A percentile compares a stretch with the other conserved stretches of the same genome.
These are phyloP conservation scores for Schizopora paradoxa DNA, from an alignment of 1,284 basidiomycete species.

Conservation along the genomic window DNA sequence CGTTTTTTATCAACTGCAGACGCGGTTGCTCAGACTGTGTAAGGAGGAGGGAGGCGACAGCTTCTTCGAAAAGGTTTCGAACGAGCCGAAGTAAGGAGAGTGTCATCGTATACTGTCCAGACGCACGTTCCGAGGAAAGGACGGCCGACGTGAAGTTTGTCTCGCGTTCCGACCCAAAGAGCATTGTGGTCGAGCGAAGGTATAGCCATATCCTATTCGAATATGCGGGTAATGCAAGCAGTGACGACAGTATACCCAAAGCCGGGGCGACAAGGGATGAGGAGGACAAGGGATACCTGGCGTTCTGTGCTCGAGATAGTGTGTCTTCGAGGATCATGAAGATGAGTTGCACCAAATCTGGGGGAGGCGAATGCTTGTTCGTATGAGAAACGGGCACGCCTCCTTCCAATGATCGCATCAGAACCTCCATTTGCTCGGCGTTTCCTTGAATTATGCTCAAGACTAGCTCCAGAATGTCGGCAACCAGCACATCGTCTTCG, in stretches of 20 bases:
- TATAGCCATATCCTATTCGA: constrained; percentile 83
- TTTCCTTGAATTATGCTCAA: constrained; percentile 71
- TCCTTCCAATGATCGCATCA: constrained; percentile 66
- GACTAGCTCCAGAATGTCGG: constrained; percentile 74
- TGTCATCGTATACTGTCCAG: constrained; percentile 77
- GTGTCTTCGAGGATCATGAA: constrained; percentile 83
- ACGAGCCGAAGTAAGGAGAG: constrained; percentile 72
- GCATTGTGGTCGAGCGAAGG: constrained; percentile 67
- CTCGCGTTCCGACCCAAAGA: constrained; percentile 63
- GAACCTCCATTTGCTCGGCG: constrained; percentile 51
- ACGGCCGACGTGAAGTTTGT: constrained; percentile 58
- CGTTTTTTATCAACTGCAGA: constrained; percentile 69
- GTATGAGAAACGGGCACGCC: constrained; percentile 47
- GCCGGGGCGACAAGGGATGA: constrained; percentile 72
- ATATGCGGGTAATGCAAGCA: constrained; percentile 69
- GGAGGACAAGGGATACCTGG: constrained; percentile 35
- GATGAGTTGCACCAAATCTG: constrained; percentile 73
- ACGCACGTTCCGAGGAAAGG: constrained; percentile 63
- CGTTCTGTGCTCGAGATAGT: constrained; percentile 48
- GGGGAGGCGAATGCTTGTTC: constrained; percentile 44
- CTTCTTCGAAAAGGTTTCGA: constrained; percentile 70
- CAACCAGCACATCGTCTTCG: constrained; percentile 57
- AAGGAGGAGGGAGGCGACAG: constrained; percentile 49
- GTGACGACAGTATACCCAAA: constrained; percentile 71
- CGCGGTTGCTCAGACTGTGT: constrained; percentile 52